Conservation (phyloP, 192 early-diverging fungal genomes). For the Coemansia guatemalensis region DNA sequence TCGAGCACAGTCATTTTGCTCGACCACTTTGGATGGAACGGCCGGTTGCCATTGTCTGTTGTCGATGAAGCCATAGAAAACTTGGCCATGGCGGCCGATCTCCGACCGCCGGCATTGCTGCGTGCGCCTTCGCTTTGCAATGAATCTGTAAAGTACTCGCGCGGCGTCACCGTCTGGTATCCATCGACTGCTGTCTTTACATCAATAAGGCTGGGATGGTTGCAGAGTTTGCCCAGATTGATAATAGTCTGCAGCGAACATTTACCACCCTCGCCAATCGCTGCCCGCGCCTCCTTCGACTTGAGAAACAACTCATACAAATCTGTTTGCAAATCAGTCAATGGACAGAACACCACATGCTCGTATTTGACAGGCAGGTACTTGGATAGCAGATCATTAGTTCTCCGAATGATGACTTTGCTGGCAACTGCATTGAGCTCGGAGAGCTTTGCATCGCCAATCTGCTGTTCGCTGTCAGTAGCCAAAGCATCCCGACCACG, state of each 20-base stretch:
- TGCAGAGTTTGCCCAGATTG: conserved; percentile 93
- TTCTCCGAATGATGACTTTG: conserved; percentile 96
- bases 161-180: conserved; percentile 59
- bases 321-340: conserved; percentile 71
- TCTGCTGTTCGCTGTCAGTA: conserved; percentile 68
- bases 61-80: not conserved
- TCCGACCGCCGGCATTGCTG: not conserved
- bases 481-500: conserved; percentile 92
- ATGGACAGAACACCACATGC: conserved; percentile 94
- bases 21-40: conserved; percentile 67
- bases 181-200: conserved; percentile 60
- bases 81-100: conserved; percentile 14
- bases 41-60: conserved; percentile 16
- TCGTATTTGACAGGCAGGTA: conserved; percentile 98
- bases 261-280: conserved; percentile 66
- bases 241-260: conserved; percentile 91
- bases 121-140: conserved; percentile 4
- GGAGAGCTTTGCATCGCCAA: conserved; percentile 79
- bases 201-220: conserved; percentile 91
- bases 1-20: conserved; percentile 90
- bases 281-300: conserved; percentile 60
- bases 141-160: conserved; percentile 53
- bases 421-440: conserved; percentile 87
- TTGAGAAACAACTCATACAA: conserved; percentile 83
- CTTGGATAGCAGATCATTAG: conserved; percentile 94